Evolutionary conservation across 176 grass and related monocot species (phyloP), one percentile per base, ranked within the genome.

Genomic region (Poa pratensis): DNA sequence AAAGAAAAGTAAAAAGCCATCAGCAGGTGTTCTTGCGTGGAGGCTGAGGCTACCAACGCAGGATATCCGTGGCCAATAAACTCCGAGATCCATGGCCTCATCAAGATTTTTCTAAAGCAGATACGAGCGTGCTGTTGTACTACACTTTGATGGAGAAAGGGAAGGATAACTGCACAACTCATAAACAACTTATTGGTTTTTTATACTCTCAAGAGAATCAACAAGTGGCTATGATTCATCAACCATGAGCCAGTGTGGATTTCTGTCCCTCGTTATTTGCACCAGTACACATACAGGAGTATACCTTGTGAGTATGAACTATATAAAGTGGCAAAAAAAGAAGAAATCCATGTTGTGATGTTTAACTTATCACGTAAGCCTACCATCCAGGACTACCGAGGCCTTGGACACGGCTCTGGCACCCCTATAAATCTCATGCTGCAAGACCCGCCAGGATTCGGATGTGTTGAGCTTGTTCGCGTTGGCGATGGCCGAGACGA

Each of bases 401-500:
- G 96, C 93, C 87, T 88, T 90, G 75, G 84, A 89, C 39, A 98
- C 91, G 11, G 79, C 96, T 70, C 96, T 90, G 14, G 96, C 91
- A 18, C 60, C 93, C 80, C 96, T 90, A 76, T 88, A 90, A 45
- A 96, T 90, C 88, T 98, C 90, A 76, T 98, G 96, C 68, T 96
- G 90, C 76, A 94, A 48, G 15, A 49, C 59, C 58, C 27, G 66
- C 93, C 89, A 95, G 3, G 96, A 90, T 30, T 92, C 87, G 1
- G 80, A 45, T 14, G 87, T 94, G 75, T 95, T 89, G 34, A 72
- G 83, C 18, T 88, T 94, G 59, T 91, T 89, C 7, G 89, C 91
- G 51, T 83, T 92, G 52, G 64, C 55, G 55, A 94, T 92, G 32
- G 91, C 93, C 11, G 92, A 92, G 34, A 89, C 81, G 14, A 98